Evolutionary conservation across 2,329 filamentous ascomycete species (phyloP), one percentile per base, ranked within the genome.

Genomic region (Exophiala sp.): DNA sequence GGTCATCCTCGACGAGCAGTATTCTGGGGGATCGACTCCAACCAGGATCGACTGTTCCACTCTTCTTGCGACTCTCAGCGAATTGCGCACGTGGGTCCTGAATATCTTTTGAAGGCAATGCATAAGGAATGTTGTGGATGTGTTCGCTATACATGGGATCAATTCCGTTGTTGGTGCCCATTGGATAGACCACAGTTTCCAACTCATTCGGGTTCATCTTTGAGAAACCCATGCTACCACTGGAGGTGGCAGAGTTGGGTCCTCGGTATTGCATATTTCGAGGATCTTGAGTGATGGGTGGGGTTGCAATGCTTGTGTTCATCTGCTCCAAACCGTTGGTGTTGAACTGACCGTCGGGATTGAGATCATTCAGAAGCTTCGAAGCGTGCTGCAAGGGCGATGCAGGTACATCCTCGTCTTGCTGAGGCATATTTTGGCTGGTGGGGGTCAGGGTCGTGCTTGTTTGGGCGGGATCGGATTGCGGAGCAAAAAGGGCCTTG

Each of bases 101-200:
- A 18, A 29, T 50, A 11, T 60, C 57, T 48, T 48, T 51, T 43
- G 71, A 62, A 12, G 82, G 89, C 72, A 89, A 77, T 7, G 86
- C 79, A 67, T 96, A 97, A 0, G 91, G 90, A 52, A 96, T 95
- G 68, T 95, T 96, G 73, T 92, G 85, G 66, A 96, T 90, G 66
- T 96, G 91, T 64, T 96, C 91, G 63, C 89, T 87, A 67, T 92
- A 91, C 79, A 95, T 94, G 1, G 92, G 91, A 67, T 96, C 91
- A 62, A 96, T 96, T 49, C 91, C 91, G 61, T 95, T 89, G 0
- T 87, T 94, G 61, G 91, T 85, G 14, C 91, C 91, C 12, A 95
- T 90, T 0, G 92, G 91, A 68, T 96, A 97, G 8, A 96, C 91
- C 50, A 95, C 81, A 59, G 79, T 81, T 57, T 88, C 85, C 41